phyloP scores from a whole-genome alignment of 441 rosid genomes.

The Corymbia calophylla region DNA sequence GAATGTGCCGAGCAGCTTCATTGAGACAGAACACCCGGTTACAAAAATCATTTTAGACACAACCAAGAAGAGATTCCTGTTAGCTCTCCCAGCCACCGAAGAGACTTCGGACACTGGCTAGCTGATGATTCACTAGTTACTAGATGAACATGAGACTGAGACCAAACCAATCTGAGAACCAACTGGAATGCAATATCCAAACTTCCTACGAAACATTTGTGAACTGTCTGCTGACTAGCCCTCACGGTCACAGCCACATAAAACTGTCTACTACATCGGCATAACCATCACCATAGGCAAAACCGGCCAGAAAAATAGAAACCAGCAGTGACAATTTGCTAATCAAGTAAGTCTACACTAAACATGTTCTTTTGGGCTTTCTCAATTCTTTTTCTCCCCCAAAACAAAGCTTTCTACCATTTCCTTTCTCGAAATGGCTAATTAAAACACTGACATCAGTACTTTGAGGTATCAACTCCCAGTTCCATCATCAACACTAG shows the following conservation, averaged over 20 bases:
- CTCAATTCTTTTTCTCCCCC: background rate
- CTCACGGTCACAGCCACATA: background rate
- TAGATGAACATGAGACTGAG: background rate
- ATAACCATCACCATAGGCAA: background rate
- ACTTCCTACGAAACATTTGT: background rate
- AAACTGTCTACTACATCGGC: background rate
- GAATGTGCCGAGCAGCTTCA: background rate
- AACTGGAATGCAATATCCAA: background rate
- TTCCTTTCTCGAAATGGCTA: background rate
- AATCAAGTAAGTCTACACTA: background rate
- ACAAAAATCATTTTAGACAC: background rate
- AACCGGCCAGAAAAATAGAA: background rate
- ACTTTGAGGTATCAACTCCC: background rate
- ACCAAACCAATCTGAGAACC: background rate
- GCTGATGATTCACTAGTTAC: background rate
- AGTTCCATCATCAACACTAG: background rate
- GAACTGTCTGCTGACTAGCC: background rate
- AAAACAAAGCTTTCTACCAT: background rate
- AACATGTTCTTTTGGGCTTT: background rate
- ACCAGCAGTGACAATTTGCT: background rate
- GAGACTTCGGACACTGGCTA: background rate
- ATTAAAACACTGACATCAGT: background rate
- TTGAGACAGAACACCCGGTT: background rate
- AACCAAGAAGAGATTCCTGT: background rate
- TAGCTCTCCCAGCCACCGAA: too few species aligned